These are phyloP conservation scores for Kwoniella europaea DNA, from an alignment of 768 basidiomycete genomes.

Conservation along the genomic window DNA sequence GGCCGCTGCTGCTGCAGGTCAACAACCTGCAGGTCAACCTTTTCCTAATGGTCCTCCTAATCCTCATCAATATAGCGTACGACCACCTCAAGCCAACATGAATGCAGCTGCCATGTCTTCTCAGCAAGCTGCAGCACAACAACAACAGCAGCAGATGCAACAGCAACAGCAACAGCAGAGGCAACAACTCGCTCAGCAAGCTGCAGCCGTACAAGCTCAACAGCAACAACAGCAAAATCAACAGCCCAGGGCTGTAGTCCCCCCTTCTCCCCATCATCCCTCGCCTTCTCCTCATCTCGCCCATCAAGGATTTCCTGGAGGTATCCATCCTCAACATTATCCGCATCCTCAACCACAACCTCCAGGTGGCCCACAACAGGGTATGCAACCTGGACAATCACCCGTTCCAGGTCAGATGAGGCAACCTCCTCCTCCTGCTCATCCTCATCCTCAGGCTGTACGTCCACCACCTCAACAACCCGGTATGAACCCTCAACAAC, in stretches of 20 bases:
- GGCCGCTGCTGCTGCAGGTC: conserved; percentile 19
- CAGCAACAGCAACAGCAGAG: conserved; percentile 18
- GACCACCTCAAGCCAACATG: conserved; percentile 29
- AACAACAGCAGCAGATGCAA: conserved; percentile 19
- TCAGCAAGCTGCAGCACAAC: conserved; percentile 29
- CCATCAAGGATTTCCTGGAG: conserved; percentile 44
- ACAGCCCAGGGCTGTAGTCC: conserved; percentile 32
- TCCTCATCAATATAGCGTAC: conserved; percentile 29
- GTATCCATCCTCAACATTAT: conserved; percentile 47
- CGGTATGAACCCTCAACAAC: conserved; percentile 19
- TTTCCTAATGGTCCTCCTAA: conserved; percentile 23
- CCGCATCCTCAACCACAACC: conserved; percentile 43
- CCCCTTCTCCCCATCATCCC: conserved; percentile 50
- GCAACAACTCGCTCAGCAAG: conserved; percentile 30
- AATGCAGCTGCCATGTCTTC: conserved; percentile 28
- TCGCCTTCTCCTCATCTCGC: conserved; percentile 47
- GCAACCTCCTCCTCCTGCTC: conserved; percentile 16
- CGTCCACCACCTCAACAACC: conserved; percentile 21
- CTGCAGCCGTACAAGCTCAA: conserved; percentile 19
- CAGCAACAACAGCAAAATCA: conserved; percentile 31
- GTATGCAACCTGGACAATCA: conserved; percentile 22
- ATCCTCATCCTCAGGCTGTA: conserved; percentile 21
- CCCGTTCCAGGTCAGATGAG: conserved; percentile 18
- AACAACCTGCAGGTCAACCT: conserved; percentile 21
- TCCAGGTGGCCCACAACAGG: conserved; percentile 20